Evolutionary conservation across 371 early-diverging fungal species (phyloP).

Genomic region (Mortierella sp.): DNA sequence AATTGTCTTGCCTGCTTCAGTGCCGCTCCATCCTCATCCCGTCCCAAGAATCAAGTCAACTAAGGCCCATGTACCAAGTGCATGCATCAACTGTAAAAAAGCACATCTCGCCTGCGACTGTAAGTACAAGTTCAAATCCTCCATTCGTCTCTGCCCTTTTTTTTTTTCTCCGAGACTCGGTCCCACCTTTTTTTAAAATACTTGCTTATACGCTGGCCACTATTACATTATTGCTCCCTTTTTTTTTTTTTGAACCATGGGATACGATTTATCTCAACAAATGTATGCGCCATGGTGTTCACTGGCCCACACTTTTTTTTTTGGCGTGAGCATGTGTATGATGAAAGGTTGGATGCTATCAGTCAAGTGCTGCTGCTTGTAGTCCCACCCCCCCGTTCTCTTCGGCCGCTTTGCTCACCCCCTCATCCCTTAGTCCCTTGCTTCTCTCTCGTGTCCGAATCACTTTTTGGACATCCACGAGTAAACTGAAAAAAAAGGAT

Average conservation of each 20-base stretch:
- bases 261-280: background rate
- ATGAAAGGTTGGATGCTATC: background rate
- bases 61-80: conserved; percentile 61
- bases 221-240: background rate
- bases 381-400: conserved; percentile 18
- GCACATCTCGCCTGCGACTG: conserved; percentile 79
- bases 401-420: conserved; percentile 6
- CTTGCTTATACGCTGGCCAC: too few species aligned
- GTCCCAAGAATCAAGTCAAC: conserved; percentile 37
- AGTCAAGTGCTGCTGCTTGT: background rate
- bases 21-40: conserved; percentile 35
- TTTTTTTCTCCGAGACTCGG: background rate
- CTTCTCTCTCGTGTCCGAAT: conserved; percentile 10
- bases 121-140: conserved; percentile 21
- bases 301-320: background rate
- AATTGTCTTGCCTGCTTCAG: conserved; percentile 10
- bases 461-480: conserved; percentile 1
- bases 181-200: background rate
- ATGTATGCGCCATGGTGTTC: background rate
- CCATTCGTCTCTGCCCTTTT: background rate
- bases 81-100: conserved; percentile 76
- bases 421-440: conserved; percentile 22
- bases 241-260: background rate
- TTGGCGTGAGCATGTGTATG: background rate
- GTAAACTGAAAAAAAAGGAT: background rate